phyloP scores from a whole-genome alignment of 805 yeast genomes.

The Teunomyces funiuensis region DNA sequence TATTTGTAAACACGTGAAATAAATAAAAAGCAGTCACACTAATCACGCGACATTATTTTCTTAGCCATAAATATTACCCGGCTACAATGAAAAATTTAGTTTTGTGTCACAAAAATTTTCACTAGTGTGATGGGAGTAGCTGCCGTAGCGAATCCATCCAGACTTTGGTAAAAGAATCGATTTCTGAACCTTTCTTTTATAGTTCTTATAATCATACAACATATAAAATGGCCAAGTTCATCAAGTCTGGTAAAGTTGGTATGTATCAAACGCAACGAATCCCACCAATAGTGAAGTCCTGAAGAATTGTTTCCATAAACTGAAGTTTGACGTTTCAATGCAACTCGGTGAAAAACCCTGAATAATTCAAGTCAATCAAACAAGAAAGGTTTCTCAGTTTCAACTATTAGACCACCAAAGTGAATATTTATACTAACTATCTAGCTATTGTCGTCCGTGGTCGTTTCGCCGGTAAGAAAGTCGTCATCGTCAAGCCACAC shows the following conservation, averaged over 20 bases:
- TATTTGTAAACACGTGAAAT: too few species aligned
- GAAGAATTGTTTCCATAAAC: neutral
- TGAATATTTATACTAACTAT: conserved; percentile 14
- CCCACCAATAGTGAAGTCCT: neutral
- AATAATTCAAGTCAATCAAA: too few species aligned
- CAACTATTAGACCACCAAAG: neutral
- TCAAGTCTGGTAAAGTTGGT: conserved; percentile 99
- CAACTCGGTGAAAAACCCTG: neutral
- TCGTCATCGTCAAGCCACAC: conserved; percentile 96
- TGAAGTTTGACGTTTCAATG: neutral
- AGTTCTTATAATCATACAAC: conserved; percentile 6
- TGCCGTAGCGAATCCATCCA: conserved; percentile 5
- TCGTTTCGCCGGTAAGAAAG: conserved; percentile 99
- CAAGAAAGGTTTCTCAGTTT: conserved; percentile 1
- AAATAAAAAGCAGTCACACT: conserved; percentile 16
- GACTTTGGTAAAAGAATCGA: conserved; percentile 5
- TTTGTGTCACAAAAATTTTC: conserved; percentile 15
- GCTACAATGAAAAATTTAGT: neutral
- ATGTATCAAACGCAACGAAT: conserved; percentile 46
- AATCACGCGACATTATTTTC: conserved; percentile 4
- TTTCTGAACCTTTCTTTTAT: conserved; percentile 18
- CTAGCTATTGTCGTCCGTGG: conserved; percentile 98
- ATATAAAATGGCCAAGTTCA: conserved; percentile 92
- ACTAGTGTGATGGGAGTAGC: conserved; percentile 10
- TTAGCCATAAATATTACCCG: conserved; percentile 6